Conservation (phyloP, 352 stramenopile genomes). For the Paralagenidium karlingii region DNA sequence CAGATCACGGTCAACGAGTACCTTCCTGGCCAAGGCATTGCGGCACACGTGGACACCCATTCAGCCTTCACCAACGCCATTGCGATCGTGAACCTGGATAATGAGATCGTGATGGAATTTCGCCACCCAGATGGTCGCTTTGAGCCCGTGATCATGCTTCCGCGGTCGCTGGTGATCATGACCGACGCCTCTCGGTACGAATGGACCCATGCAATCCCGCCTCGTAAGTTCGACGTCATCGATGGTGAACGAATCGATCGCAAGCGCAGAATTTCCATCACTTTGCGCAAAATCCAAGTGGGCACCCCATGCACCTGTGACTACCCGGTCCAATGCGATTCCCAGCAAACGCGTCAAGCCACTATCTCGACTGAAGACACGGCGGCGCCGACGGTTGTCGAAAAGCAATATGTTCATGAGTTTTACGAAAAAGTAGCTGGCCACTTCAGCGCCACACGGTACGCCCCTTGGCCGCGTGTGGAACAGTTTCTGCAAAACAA, state of each 20-base stretch:
- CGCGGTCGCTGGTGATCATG: conserved; percentile 74
- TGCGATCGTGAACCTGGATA: conserved; percentile 59
- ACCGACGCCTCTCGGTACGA: conserved; percentile 72
- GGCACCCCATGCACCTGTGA: conserved; percentile 46
- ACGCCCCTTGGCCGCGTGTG: conserved; percentile 73
- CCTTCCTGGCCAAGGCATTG: conserved; percentile 77
- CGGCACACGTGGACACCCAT: conserved; percentile 81
- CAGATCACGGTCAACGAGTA: conserved; percentile 88
- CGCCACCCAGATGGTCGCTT: conserved; percentile 37
- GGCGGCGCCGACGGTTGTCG: conserved; percentile 41
- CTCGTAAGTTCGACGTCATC: conserved; percentile 75
- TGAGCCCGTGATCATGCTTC: conserved; percentile 52
- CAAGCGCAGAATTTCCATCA: conserved; percentile 67
- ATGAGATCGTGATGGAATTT: conserved; percentile 81
- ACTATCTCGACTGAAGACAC: conserved; percentile 3
- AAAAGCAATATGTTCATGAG: conserved; percentile 74
- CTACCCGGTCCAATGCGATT: conserved; percentile 63
- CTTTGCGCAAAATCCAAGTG: conserved; percentile 71
- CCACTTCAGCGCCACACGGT: conserved; percentile 80
- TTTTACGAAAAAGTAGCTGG: conserved; percentile 78
- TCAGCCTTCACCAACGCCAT: conserved; percentile 79
- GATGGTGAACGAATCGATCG: conserved; percentile 53
- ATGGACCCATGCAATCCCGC: conserved; percentile 81
- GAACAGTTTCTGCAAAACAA: conserved; percentile 30
- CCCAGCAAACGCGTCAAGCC: conserved; percentile 4